phyloP scores from a whole-genome alignment of 2,329 filamentous ascomycete genomes.

The Cercospora brassicicola region DNA sequence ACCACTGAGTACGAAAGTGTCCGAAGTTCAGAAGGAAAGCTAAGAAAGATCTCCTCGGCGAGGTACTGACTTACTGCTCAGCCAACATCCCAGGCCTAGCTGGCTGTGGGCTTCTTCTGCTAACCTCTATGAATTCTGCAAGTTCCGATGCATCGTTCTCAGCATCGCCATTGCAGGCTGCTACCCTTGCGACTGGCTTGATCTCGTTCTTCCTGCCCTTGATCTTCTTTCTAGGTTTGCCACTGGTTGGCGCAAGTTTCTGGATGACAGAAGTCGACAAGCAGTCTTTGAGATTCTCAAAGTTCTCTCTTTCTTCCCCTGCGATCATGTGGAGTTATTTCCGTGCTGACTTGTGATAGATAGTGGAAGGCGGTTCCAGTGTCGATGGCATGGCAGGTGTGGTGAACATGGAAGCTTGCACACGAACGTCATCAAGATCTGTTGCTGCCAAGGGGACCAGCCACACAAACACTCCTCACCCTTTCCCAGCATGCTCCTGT shows the following conservation, averaged over 20 bases:
- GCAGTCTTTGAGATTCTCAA: slow-evolving; percentile 71
- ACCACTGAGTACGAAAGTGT: slow-evolving; percentile 61
- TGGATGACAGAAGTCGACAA: slow-evolving; percentile 69
- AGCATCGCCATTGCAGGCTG: slow-evolving; percentile 14
- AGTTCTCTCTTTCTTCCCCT: slow-evolving; percentile 54
- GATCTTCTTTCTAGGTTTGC: slow-evolving; percentile 49
- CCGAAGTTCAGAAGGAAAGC: slow-evolving; percentile 62
- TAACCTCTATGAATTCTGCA: slow-evolving; percentile 72
- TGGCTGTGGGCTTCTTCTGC: background rate
- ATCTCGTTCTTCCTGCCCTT: slow-evolving; percentile 45
- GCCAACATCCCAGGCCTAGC: background rate
- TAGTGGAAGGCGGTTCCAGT: background rate
- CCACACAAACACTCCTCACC: background rate
- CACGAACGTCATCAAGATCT: background rate
- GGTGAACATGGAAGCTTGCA: background rate
- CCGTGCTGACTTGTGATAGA: background rate
- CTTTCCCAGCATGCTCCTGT: background rate
- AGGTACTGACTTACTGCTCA: slow-evolving; percentile 57
- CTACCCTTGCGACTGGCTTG: slow-evolving; percentile 34
- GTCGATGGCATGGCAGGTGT: background rate
- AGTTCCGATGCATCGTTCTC: slow-evolving; percentile 63
- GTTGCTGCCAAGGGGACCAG: background rate
- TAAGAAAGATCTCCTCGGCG: slow-evolving; percentile 65
- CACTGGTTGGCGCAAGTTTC: slow-evolving; percentile 52
- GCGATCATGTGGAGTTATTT: slow-evolving; percentile 34